Evolutionary conservation across 2,329 filamentous ascomycete species (phyloP).

Genomic region (Plectosphaerella cucumerina): DNA sequence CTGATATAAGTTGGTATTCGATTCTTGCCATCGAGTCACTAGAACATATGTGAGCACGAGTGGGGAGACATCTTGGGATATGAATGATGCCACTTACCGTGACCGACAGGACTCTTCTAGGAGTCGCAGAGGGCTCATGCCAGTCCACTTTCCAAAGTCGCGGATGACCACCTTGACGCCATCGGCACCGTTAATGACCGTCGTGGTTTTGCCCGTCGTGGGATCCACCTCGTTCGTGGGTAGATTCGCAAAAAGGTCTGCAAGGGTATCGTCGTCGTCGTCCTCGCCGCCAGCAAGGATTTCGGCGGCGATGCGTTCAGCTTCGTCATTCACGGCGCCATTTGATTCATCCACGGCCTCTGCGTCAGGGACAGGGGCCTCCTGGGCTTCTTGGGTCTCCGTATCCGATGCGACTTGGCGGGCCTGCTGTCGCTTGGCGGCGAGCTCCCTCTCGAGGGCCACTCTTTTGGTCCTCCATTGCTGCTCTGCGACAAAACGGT

Average conservation of each 20-base stretch:
- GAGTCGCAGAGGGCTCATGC: constrained; percentile 69
- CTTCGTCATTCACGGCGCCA: constrained; percentile 51
- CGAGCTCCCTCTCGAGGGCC: constrained; percentile 57
- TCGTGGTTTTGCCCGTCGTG: constrained; percentile 53
- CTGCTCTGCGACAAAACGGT: constrained; percentile 59
- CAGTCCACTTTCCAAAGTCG: constrained; percentile 81
- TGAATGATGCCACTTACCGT: constrained; percentile 44
- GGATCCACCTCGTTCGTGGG: constrained; percentile 58
- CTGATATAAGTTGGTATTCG: constrained; percentile 65
- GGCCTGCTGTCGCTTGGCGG: constrained; percentile 40
- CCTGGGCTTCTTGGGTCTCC: constrained; percentile 13
- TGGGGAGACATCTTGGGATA: neutral
- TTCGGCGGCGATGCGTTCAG: constrained; percentile 54
- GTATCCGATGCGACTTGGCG: constrained; percentile 23
- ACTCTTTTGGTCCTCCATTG: constrained; percentile 60
- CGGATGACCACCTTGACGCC: constrained; percentile 59
- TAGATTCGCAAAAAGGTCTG: constrained; percentile 55
- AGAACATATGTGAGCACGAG: constrained; percentile 4
- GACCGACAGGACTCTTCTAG: constrained; percentile 86
- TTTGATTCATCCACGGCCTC: constrained; percentile 15
- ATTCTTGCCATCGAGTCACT: constrained; percentile 70
- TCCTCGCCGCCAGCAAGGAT: constrained; percentile 51
- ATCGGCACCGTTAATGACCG: constrained; percentile 46
- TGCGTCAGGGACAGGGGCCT: constrained; percentile 12
- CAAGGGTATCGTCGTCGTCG: constrained; percentile 48